Base-by-base conservation (phyloP, 805 yeast genomes). In the Metschnikowia aberdeeniae region DNA sequence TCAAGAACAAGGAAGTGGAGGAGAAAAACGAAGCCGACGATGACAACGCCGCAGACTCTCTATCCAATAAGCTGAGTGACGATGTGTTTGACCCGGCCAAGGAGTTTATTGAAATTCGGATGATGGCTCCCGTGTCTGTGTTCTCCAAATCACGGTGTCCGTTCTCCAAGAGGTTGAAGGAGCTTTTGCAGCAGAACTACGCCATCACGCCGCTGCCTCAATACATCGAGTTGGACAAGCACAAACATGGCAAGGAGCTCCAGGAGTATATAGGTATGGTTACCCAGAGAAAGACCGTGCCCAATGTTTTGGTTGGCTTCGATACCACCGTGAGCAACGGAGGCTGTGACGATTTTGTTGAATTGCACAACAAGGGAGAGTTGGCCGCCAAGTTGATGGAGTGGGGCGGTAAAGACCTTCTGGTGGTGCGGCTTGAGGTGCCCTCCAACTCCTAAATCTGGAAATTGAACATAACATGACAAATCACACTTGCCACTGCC, bases 181-280 rank as follows among this genome's bases (percentile, higher is more conserved):
- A 75, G 22, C 68, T 90, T 36, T 70, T 92, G 37, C 63, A 65
- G 14, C 77, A 75, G 17, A 77, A 80, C 53, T 89, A 87, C 64
- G 75, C 75, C 41, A 79, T 92, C 49, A 73, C 76, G 3, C 99
- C 98, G 5, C 66, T 72, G 28, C 90, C 89, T 3, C 58, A 72
- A 5, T 75, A 86, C 43, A 87, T 92, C 13, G 98, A 92, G 60
- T 72, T 92, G 42, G 97, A 92, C 65, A 74, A 73, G 57, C 95
- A 89, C 62, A 72, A 76, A 40, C 76, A 88, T 61, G 97, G 97
- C 1, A 62, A 68, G 3, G 84, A 77, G 50, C 73, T 93, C 49
- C 97, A 90, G 65, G 77, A 71, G 13, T 84, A 84, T 63, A 73
- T 93, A 42, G 84, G 75, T 13, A 70, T 35, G 26, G 43, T 47